phyloP scores from a whole-genome alignment of 2,329 filamentous ascomycete genomes.

The Dothideomycetidae sp. region DNA sequence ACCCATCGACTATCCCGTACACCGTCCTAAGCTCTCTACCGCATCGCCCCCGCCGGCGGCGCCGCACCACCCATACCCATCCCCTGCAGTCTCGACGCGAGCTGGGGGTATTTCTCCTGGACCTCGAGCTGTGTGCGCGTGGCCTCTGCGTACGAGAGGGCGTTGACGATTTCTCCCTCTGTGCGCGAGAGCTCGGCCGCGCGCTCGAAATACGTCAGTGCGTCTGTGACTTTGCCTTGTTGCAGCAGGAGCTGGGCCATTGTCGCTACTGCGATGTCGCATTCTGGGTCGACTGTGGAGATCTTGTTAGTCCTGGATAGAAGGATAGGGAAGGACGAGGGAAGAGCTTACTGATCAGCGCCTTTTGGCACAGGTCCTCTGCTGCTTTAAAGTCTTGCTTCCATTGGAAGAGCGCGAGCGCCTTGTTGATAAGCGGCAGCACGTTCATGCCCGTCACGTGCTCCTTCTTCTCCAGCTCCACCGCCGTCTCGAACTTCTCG shows the following conservation, averaged over 20 bases:
- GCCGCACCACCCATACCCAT: slow-evolving; percentile 30
- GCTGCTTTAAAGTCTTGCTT: slow-evolving; percentile 93
- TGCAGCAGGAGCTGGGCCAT: slow-evolving; percentile 96
- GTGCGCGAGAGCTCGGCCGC: slow-evolving; percentile 89
- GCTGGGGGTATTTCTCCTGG: slow-evolving; percentile 40
- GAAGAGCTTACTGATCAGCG: slow-evolving; percentile 70
- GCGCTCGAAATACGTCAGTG: slow-evolving; percentile 91
- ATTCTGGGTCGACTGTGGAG: slow-evolving; percentile 81
- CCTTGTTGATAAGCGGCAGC: slow-evolving; percentile 95
- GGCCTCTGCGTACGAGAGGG: slow-evolving; percentile 90
- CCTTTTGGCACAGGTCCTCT: slow-evolving; percentile 93
- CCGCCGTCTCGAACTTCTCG: slow-evolving; percentile 95
- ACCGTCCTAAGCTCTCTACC: too few species aligned
- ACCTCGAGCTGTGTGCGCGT: slow-evolving; percentile 85
- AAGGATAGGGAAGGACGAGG: slow-evolving; percentile 18
- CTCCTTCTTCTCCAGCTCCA: slow-evolving; percentile 92
- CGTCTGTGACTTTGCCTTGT: slow-evolving; percentile 92
- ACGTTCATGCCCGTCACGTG: slow-evolving; percentile 97
- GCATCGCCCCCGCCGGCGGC: slow-evolving; percentile 14
- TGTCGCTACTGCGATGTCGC: slow-evolving; percentile 94
- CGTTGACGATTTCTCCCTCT: slow-evolving; percentile 90
- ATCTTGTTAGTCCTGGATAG: slow-evolving; percentile 17
- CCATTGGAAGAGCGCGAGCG: slow-evolving; percentile 92
- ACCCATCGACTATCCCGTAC: too few species aligned
- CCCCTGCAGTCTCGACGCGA: slow-evolving; percentile 32